Base-by-base conservation (phyloP, 192 early-diverging fungal genomes). In the Podila horticola region DNA sequence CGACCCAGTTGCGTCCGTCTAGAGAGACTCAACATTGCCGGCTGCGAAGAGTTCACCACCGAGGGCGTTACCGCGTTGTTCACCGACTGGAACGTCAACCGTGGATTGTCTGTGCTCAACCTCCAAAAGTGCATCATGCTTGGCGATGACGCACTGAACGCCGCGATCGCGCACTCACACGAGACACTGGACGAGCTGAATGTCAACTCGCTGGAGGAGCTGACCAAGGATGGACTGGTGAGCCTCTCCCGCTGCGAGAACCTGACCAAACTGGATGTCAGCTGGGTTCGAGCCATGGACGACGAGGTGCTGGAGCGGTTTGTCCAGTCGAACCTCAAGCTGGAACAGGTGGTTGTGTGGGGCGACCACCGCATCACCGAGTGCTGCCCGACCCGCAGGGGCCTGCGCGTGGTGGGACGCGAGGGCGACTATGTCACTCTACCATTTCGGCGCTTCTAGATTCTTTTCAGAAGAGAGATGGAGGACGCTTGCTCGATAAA, bases 241-340 rank as follows among this genome's bases (percentile, higher is more conserved):
- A 48, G 63, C 8, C 15, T 74, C 55, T 34, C 45, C 0, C 20
- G 31, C 9, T 92, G 91, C 34, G 82, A 85, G 11, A 50, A 73
- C 0, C 74, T 96, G 58, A 65, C 61, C 24, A 86, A 84, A 3
- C 69, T 97, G 45, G 93, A 96, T 74, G 74, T 91, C 57, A 91
- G 91, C 36, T 97, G 92, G 90, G 90, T 92, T n/a, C 88, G 94
- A 9, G 87, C 90, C 52, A 83, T 94, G 41, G 90, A 91, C 58
- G 95, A 97, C 65, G 84, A 79, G 20, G 86, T 92, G 24, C 82
- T 97, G 74, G 85, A 81, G 58, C 72, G 81, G 49, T n/a, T 95
- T 13, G 49, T 96, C 34, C 48, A 65, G 20, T 48, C 68, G 2
- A 91, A 90, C 64, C 66, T 58, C n/a, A 64, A 58, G 26, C 76